Evolutionary conservation across 139 green algal species (phyloP), one percentile per base, ranked within the genome.

Genomic region (Chlamydomonas incerta): DNA sequence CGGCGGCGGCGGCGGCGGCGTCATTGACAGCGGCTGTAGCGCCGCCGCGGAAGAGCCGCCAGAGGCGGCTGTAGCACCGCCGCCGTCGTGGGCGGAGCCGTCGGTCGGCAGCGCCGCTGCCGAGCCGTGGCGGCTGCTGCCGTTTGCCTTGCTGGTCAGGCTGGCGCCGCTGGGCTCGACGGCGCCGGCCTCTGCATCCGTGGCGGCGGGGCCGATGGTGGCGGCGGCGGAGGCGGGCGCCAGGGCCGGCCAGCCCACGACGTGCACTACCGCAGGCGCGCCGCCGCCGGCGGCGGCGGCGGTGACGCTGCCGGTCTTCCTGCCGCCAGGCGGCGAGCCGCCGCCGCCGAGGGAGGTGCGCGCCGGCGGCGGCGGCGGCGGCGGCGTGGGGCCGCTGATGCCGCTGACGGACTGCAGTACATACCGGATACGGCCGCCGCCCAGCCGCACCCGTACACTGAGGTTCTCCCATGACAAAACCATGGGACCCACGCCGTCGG

Each of bases 401-500:
- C 77, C 77, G 46, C 65, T 84, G n/a, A 86, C 80, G 11, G 80
- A 86, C 89, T 92, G 85, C 71, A 92, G 86, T 10, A 92, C 81
- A 33, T 90, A 89, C 20, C 89, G 75, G 33, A 55, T 62, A 15
- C 75, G 60, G 62, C 84, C 90, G 2, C 87, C 37, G 21, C 82
- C 88, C 47, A 91, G 58, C 20, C n/a, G 58, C 29, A 95, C 65
- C 3, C 50, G 68, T 62, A 85, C 93, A 37, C 74, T 86, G 20
- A 95, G 74, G 67, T 93, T 92, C 75, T 94, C 85, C 93, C 93
- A 95, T 1, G 85, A 90, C 50, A 95, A 80, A n/a, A 92, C 89
- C 74, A 90, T 67, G 18, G 47, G 28, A 5, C 72, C 17, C 9
- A 6, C 28, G 46, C 29, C 67, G 67, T 1, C 31, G 67, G 31